Base-by-base conservation (phyloP, 495 filamentous ascomycete genomes). In the Hypoxylon trugodes region DNA sequence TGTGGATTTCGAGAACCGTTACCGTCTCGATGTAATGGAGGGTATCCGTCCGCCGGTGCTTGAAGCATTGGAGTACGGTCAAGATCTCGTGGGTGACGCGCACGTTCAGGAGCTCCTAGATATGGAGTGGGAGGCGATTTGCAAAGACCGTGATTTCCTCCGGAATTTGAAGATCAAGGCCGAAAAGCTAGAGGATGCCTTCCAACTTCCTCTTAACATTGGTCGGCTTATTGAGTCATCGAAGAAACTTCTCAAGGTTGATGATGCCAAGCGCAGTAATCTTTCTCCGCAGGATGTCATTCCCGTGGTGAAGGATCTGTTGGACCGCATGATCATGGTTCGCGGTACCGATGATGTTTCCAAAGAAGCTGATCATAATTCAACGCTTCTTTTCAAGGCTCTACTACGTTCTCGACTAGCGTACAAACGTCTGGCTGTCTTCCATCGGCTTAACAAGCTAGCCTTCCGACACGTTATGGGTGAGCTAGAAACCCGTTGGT, bases 11-110 rank as follows among this genome's bases (percentile, higher is more conserved):
- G 86, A 89, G 43, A 78, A 88, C 28, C 86, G 88, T 32, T 97
- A 90, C 78, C 88, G 90, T 18, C 81, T 99, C n/a, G 94, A 99
- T 77, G 89, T 98, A 38, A 98, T 98, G 94, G 90, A 92, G 66
- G 79, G 81, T 21, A 47, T 70, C 4, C 73, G 74, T 22, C 84
- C 87, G 3, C 84, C 89, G 35, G 83, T 86, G 6, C 84, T 90
- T 12, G 89, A 93, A 6, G 82, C 89, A 21, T 78, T 99, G 46
- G 93, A 97, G 70, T 88, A 93, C 71, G 92, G 92, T 40, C 86
- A 86, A 62, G 94, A 97, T 64, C 91, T 98, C 54, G 81, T 86
- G 24, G 93, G 92, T 60, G 93, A 98, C 69, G 81, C 93, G 18
- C 85, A 87, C 13, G 90, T 93, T 10, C 96, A 98, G 73, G 82